Base-by-base conservation (phyloP, 495 filamentous ascomycete species). In the Aspergillus cavernicola region DNA sequence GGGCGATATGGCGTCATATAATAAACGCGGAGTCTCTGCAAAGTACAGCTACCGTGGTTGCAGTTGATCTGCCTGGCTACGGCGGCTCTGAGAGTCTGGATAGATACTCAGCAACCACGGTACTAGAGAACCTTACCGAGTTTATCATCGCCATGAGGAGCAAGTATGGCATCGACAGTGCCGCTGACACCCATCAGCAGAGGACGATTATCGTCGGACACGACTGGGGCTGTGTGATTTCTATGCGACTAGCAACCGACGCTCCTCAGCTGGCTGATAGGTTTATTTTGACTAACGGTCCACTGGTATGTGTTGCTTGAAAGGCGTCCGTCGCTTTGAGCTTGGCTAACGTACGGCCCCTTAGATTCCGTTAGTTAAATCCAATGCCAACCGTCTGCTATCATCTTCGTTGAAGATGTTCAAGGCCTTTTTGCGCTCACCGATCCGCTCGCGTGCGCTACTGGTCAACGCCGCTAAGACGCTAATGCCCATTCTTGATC, bases 211-310 rank as follows among this genome's bases (percentile, higher is more conserved):
- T 82, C 32, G 77, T 81, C 19, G 71, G 57, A 2, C 80, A 84
- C 66, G 80, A 84, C 47, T 84, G 80, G 80, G 80, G 80, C 10
- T 78, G 72, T 50, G 52, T 77, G 16, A 56, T 83, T 15, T 66
- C 69, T 5, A 78, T 70, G 62, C 68, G 80, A 29, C 71, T 84
- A 18, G 80, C 80, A 26, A 62, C 75, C 23, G 80, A 83, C 39
- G 80, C 80, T 9, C 71, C 73, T 24, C 64, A 77, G 50, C 59
- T 84, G 24, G 77, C 77, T 1, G 69, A 82, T 58, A 66, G 77
- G 15, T 81, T 78, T 46, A 76, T 83, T 40, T 42, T 80, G 33
- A 72, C 64, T 37, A 76, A 78, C 55, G 73, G 70, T 4, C 69
- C 77, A 16, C 63, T 77, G 38, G 79, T 82, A 74, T 46, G 78